These are phyloP conservation scores for Pseudogymnoascus sp. DNA, from an alignment of 2,329 filamentous ascomycete species.

Conservation along the genomic window DNA sequence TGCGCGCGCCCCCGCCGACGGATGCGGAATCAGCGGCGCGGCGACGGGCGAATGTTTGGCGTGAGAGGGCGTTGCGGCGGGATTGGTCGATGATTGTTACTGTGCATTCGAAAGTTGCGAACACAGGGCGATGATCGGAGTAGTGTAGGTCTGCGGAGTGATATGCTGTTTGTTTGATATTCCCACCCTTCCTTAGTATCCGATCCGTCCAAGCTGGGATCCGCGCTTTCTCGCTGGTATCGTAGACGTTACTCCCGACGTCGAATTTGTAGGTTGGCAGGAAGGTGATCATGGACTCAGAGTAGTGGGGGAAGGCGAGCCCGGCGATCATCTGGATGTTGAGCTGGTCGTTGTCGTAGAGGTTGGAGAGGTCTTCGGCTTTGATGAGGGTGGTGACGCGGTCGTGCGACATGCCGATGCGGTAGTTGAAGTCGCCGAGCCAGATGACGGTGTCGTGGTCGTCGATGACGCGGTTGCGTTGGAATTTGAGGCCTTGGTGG, in stretches of 20 bases:
- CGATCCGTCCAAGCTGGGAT: constrained; percentile 98
- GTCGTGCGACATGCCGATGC: constrained; percentile 77
- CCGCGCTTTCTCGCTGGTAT: constrained; percentile 83
- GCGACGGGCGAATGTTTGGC: constrained; percentile 61
- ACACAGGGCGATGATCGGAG: constrained; percentile 95
- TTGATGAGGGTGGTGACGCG: constrained; percentile 67
- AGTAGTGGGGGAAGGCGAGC: constrained; percentile 82
- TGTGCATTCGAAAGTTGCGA: constrained; percentile 75
- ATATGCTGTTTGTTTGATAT: constrained; percentile 76
- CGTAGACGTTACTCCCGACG: constrained; percentile 77
- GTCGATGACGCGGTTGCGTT: constrained; percentile 81
- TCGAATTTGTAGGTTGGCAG: constrained; percentile 95
- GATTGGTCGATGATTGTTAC: constrained; percentile 73
- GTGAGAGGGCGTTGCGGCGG: constrained; percentile 62
- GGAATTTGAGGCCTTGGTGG: constrained; percentile 77
- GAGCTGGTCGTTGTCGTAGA: constrained; percentile 91
- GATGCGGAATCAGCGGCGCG: constrained; percentile 53
- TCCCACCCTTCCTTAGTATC: constrained; percentile 75
- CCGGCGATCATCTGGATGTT: constrained; percentile 96
- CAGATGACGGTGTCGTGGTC: constrained; percentile 88
- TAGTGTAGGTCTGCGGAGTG: constrained; percentile 74
- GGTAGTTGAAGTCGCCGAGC: constrained; percentile 98
- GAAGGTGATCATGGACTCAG: constrained; percentile 80
- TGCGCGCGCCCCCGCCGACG: constrained; percentile 42
- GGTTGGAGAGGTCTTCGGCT: constrained; percentile 60